Conservation (phyloP, 2,329 filamentous ascomycete species). For the Colletotrichum musae region DNA sequence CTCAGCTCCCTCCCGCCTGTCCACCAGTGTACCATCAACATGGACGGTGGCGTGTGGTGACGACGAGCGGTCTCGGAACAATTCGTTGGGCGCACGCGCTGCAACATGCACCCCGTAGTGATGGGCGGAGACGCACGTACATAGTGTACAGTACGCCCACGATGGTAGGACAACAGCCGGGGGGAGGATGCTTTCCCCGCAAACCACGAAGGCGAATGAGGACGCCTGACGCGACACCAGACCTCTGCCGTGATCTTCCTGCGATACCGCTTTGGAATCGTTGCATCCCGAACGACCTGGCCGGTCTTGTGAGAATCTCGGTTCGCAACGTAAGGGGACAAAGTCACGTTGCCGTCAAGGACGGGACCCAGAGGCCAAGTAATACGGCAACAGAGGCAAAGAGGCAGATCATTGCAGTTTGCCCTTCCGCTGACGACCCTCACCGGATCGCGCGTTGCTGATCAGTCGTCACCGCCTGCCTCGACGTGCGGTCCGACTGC, state of each 20-base stretch:
- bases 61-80: constrained; percentile 34
- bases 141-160: constrained; percentile 8
- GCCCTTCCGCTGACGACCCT: background rate
- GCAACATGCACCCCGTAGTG: constrained; percentile 35
- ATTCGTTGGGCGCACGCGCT: constrained; percentile 19
- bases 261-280: background rate
- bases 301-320: constrained; percentile 19
- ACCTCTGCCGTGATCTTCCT: background rate
- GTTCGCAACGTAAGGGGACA: constrained; percentile 4
- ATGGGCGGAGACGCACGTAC: constrained; percentile 1
- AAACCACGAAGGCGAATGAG: constrained; percentile 12
- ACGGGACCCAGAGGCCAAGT: background rate
- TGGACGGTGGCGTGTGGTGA: background rate
- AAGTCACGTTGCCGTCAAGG: background rate
- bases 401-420: constrained; percentile 20
- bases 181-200: constrained; percentile 16
- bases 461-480: constrained; percentile 1
- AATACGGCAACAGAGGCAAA: constrained; percentile 7
- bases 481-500: background rate
- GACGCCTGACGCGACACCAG: constrained; percentile 5
- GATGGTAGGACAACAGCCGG: constrained; percentile 14
- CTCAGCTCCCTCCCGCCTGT: constrained; percentile 27
- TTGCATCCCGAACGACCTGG: constrained; percentile 6
- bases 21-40: background rate
- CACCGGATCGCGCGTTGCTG: constrained; percentile 3